Evolutionary conservation across 129 eudicot species (phyloP), one percentile per base, ranked within the genome.

Genomic region (Tagetes patula): DNA sequence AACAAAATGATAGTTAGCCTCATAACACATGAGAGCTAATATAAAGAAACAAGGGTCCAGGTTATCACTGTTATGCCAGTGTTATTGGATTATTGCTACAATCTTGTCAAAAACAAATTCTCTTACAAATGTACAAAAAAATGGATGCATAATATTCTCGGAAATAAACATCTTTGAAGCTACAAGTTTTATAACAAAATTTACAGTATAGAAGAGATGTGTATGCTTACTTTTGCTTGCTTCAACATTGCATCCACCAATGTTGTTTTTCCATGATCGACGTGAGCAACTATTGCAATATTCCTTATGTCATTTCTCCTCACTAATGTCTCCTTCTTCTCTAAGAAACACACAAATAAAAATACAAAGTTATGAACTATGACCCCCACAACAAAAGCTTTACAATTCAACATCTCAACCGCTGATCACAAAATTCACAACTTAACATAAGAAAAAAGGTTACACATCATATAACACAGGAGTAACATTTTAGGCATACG

Each of bases 261-360:
- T 64, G 99, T 95, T 63, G 99, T 95, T 83, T 95, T 95, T 58
- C 99, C 99, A 77, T 95, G 99, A 85, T 95, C 99, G 1, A 95
- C 99, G 79, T 95, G 99, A 70, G 99, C 99, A 76, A 95, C 99
- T 76, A 95, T 95, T 11, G 99, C 99, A 47, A 95, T 91, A 77
- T 95, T 95, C 69, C 99, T 81, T 56, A 91, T 84, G 81, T 88
- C 99, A 73, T 69, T 84, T 82, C 99, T 88, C 87, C 99, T 88
- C 75, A 77, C 72, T 68, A 95, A 81, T 71, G 86, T 80, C 52
- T 47, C 53, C 79, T 78, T 90, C 70, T 78, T 86, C 84, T 86
- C 97, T 90, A 77, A 40, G 27, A 48, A 9, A 63, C 36, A 30
- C 69, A 36, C 12, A 64, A 40, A 39, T 39, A 12, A 64, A 64